Evolutionary conservation across 352 stramenopile genomes (phyloP), one percentile per base, ranked within the genome.

Genomic region (Phytophthora citrophthora): DNA sequence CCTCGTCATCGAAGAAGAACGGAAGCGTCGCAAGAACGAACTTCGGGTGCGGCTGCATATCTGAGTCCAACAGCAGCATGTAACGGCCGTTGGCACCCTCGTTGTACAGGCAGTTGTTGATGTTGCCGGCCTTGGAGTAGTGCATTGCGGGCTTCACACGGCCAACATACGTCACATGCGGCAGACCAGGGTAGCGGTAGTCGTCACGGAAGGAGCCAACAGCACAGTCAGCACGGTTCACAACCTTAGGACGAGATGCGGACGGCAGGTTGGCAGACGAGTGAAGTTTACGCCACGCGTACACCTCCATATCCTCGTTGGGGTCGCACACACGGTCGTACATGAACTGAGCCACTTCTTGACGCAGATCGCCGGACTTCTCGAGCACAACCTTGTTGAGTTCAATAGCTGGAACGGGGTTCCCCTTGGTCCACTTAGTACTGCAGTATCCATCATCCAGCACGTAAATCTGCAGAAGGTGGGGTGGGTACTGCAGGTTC

Each of bases 81-180:
- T 96, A 95, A 10, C 85, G 83, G 0, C 86, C 89, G 61, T 79
- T 91, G 3, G 85, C 73, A 5, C 88, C 88, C 70, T 96, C 89
- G 61, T 96, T 95, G 74, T 94, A 94, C 67, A 95, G 64, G 29
- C 72, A 85, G 64, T 96, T 96, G 78, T 96, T 96, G 64, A 96
- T 91, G 79, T 96, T 96, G 7, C 89, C 89, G 6, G 89, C 89
- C 70, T 96, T 95, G 0, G 81, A 90, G 77, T 91, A 91, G 72
- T 96, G 83, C 16, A 54, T 69, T 40, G 76, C 54, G 0, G 87
- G 80, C 72, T 95, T 95, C 23, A 95, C 83, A 63, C 87, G 87
- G 3, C 87, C 87, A 4, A 94, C 56, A 38, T 77, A 95, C 0
- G 83, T 93, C 44, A 95, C 87, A 24, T 95, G 80, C 0, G 87